These are phyloP conservation scores for Arthrobotrys sinensis DNA, from an alignment of 2,329 filamentous ascomycete species.

Conservation along the genomic window DNA sequence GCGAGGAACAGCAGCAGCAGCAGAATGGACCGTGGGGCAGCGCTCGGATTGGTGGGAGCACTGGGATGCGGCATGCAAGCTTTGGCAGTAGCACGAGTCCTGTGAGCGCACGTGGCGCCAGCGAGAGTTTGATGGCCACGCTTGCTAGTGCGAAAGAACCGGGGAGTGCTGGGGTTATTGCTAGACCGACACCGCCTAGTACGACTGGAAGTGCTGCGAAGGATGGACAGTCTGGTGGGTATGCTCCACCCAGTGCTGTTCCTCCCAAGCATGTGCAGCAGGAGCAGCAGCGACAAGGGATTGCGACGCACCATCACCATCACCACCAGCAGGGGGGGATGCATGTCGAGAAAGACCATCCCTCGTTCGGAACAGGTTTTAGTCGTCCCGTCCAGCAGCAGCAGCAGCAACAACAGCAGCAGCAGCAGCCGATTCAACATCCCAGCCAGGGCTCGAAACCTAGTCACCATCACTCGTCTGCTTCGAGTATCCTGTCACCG, in stretches of 20 bases:
- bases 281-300: conserved; percentile 57
- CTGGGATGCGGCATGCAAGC: conserved; percentile 58
- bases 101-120: conserved; percentile 54
- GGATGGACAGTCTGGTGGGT: conserved; percentile 51
- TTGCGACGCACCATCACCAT: conserved; percentile 48
- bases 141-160: conserved; percentile 53
- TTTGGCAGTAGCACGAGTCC: conserved; percentile 60
- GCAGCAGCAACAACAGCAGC: conserved; percentile 46
- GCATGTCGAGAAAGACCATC: conserved; percentile 44
- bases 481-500: conserved; percentile 54
- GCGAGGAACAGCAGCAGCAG: conserved; percentile 38
- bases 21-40: conserved; percentile 55
- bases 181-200: conserved; percentile 56
- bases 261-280: conserved; percentile 59
- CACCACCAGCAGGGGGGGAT: conserved; percentile 30
- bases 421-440: conserved; percentile 40
- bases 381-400: conserved; percentile 30
- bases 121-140: conserved; percentile 56
- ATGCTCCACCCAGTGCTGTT: conserved; percentile 51
- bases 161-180: conserved; percentile 59
- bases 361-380: conserved; percentile 30
- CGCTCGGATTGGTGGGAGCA: conserved; percentile 58
- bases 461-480: conserved; percentile 59
- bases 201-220: conserved; percentile 60
- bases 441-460: conserved; percentile 46